Base-by-base conservation (phyloP, 192 early-diverging fungal species). In the Entomortierella lignicola region DNA sequence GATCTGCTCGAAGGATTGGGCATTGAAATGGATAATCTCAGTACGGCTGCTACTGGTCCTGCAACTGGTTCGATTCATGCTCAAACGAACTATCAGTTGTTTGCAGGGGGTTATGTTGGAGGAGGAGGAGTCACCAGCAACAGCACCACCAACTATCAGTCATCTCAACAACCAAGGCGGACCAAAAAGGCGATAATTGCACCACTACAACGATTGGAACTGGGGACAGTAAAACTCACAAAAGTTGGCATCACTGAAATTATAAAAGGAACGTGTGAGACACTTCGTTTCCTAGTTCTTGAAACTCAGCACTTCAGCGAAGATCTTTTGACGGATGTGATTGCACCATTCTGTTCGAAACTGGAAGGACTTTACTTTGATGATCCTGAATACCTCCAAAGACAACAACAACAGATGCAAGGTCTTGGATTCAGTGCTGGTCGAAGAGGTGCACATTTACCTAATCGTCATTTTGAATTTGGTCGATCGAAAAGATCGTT, bases 351-450 rank as follows among this genome's bases (percentile, higher is more conserved):
- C 1, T 70, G 75, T 47, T 37, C 43, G 17, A 44, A 39, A 23
- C 26, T 79, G 25, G 68, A 70, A 21, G 75, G 75, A 11, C 31
- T 79, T n/a, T 65, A 79, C 25, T 79, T 79, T 60, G 75, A 79
- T 42, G 75, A 79, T 17, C 63, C 61, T 1, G 75, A 79, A 27
- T 43, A 65, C 3, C 30, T 70, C 26, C 68, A 68, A 48, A 51
- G 32, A 6, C 72, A 68, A 17, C 72, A 67, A 43, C 67, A 60
- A 5, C 74, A 79, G 30, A 64, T 68, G 37, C 75, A 79, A 23
- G 65, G 65, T 8, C 48, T 72, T 0, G 71, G 71, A 44, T 72
- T 72, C 56, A 72, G 71, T 52, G 71, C 63, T 0, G 71, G 71
- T 18, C 67, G 65, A 13, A 60, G 73, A 29, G 65, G 61, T 12